Percentiles rank a stretch among this genome's conserved stretches.
These are phyloP conservation scores for Hondaea fermentalgiana DNA, from an alignment of 108 stramenopile species.

Conservation along the genomic window DNA sequence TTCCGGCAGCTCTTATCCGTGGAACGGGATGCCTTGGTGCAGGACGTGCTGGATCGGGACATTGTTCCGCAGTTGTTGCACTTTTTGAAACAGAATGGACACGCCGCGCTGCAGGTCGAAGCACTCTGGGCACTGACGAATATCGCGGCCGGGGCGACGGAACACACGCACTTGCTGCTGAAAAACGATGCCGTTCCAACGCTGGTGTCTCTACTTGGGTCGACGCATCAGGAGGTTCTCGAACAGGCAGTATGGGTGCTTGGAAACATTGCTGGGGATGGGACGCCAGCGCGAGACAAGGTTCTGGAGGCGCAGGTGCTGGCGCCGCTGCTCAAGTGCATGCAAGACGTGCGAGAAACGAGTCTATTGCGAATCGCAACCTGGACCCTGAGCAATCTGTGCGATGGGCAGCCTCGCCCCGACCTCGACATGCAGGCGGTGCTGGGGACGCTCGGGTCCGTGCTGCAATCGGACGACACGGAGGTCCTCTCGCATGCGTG, in stretches of 20 bases:
- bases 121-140: slow-evolving; percentile 99
- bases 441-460: slow-evolving; percentile 65
- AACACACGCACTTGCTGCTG: slow-evolving; percentile 93
- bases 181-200: slow-evolving; percentile 92
- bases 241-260: slow-evolving; percentile 98
- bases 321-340: slow-evolving; percentile 81
- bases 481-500: slow-evolving; percentile 86
- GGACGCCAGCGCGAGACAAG: slow-evolving; percentile 87
- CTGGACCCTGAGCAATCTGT: slow-evolving; percentile 85
- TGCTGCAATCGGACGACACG: slow-evolving; percentile 68
- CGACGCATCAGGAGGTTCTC: slow-evolving; percentile 89
- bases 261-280: slow-evolving; percentile 97
- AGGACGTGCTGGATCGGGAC: slow-evolving; percentile 23
- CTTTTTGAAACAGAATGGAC: slow-evolving; percentile 23
- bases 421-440: slow-evolving; percentile 68
- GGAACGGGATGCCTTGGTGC: slow-evolving; percentile 22
- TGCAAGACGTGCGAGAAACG: slow-evolving; percentile 49
- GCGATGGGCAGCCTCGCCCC: slow-evolving; percentile 53
- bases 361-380: slow-evolving; percentile 66
- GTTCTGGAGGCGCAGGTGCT: slow-evolving; percentile 84
- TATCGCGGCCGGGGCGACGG: slow-evolving; percentile 89
- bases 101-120: slow-evolving; percentile 80
- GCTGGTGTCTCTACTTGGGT: slow-evolving; percentile 73
- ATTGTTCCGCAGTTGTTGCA: slow-evolving; percentile 23
- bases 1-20: slow-evolving; percentile 25